These are phyloP conservation scores for Zopfia rhizophila DNA, from an alignment of 2,329 filamentous ascomycete species.

Conservation along the genomic window DNA sequence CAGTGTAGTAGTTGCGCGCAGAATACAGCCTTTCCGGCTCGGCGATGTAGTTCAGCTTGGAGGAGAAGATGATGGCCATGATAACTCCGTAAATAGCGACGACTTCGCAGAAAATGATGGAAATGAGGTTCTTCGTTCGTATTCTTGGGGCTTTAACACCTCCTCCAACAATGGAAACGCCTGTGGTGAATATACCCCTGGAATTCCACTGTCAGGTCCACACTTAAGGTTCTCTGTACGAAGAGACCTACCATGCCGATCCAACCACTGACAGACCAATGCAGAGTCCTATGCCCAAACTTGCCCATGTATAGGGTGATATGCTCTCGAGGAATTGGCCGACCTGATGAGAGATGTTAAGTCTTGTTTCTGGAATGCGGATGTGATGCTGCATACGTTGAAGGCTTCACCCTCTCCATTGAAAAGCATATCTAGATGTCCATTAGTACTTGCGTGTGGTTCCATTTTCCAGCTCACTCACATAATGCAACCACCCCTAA, in stretches of 20 bases:
- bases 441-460: constrained; percentile 44
- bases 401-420: constrained; percentile 95
- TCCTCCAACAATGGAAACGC: constrained; percentile 94
- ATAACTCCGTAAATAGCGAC: constrained; percentile 99
- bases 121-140: constrained; percentile 99
- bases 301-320: constrained; percentile 94
- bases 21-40: constrained; percentile 75
- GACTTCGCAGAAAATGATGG: constrained; percentile 99
- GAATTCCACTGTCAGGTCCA: constrained; percentile 26
- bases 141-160: constrained; percentile 97
- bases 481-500: constrained; percentile 80
- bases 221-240: neutral
- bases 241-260: constrained; percentile 83
- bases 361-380: constrained; percentile 1
- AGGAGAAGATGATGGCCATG: constrained; percentile 98
- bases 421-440: constrained; percentile 89
- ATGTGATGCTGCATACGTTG: constrained; percentile 72
- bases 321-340: constrained; percentile 94
- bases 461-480: constrained; percentile 60
- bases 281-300: constrained; percentile 89
- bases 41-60: constrained; percentile 78
- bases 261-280: constrained; percentile 96
- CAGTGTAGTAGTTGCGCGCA: constrained; percentile 88
- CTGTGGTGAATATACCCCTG: constrained; percentile 99
- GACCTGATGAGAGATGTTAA: constrained; percentile 64